Conservation (phyloP, 305 asterid species). For the Fraxinus nigra region DNA sequence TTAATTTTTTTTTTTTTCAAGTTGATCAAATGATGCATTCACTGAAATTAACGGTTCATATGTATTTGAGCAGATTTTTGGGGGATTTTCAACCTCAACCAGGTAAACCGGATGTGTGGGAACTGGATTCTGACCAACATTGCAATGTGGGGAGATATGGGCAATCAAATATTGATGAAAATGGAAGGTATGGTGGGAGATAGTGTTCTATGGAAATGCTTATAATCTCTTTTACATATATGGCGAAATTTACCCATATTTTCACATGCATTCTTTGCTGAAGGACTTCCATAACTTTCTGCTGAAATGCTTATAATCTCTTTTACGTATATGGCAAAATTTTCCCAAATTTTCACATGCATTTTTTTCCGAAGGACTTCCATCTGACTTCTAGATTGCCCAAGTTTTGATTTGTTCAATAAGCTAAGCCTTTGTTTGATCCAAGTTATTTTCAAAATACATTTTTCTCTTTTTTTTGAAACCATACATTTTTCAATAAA, state of each 20-base stretch:
- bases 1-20: background rate
- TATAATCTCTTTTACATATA: background rate
- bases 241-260: background rate
- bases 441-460: too few species aligned
- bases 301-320: background rate
- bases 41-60: slow-evolving; percentile 17
- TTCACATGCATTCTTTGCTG: background rate
- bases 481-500: too few species aligned
- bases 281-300: background rate
- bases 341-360: background rate
- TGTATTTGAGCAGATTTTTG: slow-evolving; percentile 67
- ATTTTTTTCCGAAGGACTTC: background rate
- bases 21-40: slow-evolving; percentile 16
- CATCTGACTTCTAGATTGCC: background rate
- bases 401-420: background rate
- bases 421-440: background rate
- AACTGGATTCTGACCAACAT: slow-evolving; percentile 69
- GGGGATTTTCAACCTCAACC: slow-evolving; percentile 87
- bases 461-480: too few species aligned
- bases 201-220: background rate
- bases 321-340: background rate
- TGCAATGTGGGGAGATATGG: slow-evolving; percentile 56
- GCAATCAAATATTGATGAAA: slow-evolving; percentile 37
- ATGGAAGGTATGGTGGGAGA: slow-evolving; percentile 49
- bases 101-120: slow-evolving; percentile 89